Percentiles rank a stretch among this genome's conserved stretches.
Evolutionary conservation across 768 basidiomycete genomes (phyloP).

Genomic region (Pleurotus ostreatus): DNA sequence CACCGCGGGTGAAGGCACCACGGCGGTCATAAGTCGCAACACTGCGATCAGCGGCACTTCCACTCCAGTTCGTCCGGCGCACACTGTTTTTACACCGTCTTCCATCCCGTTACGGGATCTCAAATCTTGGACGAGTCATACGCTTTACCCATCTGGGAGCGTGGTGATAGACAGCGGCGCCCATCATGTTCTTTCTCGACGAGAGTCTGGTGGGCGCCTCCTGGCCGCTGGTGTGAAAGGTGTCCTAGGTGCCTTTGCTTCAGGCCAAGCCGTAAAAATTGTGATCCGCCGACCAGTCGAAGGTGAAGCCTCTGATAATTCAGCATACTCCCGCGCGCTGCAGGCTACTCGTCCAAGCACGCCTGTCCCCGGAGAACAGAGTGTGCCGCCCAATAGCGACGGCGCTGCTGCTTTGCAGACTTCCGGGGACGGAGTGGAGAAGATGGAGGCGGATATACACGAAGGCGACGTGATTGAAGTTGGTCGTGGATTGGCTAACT

Average conservation of each 20-base stretch:
- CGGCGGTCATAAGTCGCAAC: constrained; percentile 15
- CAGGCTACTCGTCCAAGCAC: constrained; percentile 54
- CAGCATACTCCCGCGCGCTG: constrained; percentile 31
- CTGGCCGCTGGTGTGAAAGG: constrained; percentile 90
- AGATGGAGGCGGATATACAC: constrained; percentile 29
- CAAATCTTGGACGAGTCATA: constrained; percentile 97
- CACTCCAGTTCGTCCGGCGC: constrained; percentile 53
- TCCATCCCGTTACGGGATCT: constrained; percentile 73
- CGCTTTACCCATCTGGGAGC: constrained; percentile 82
- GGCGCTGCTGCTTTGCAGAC: constrained; percentile 16
- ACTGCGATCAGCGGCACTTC: constrained; percentile 11
- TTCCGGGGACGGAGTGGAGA: constrained; percentile 28
- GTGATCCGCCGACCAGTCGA: constrained; percentile 45
- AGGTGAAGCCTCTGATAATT: constrained; percentile 25
- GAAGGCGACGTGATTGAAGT: constrained; percentile 79
- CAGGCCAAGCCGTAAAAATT: constrained; percentile 90
- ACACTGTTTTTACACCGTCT: constrained; percentile 85
- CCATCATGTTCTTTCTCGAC: constrained; percentile 75
- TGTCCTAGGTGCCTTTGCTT: constrained; percentile 86
- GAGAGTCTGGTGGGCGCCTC: constrained; percentile 86
- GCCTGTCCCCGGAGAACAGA: constrained; percentile 33
- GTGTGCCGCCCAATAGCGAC: constrained; percentile 30
- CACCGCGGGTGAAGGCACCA: constrained; percentile 30
- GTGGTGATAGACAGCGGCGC: constrained; percentile 90
- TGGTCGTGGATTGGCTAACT: constrained; percentile 92